Conservation (phyloP, 1,284 basidiomycete species). For the Stygiomarasmius scandens region DNA sequence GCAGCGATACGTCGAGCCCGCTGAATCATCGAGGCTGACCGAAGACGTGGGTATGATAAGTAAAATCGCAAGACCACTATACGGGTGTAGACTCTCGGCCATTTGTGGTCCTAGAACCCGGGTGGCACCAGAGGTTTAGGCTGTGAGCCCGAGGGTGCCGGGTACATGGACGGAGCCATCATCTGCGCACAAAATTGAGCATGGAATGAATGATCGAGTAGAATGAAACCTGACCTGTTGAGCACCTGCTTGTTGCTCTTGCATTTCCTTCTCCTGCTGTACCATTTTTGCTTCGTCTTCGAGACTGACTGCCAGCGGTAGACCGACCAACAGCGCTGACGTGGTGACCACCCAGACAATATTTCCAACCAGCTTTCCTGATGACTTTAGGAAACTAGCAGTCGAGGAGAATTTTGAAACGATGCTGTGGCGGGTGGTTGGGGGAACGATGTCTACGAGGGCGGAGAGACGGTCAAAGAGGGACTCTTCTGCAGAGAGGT, state of each 20-base stretch:
- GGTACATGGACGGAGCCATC: conserved; percentile 64
- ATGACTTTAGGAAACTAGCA: conserved; percentile 63
- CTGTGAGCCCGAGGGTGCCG: conserved; percentile 46
- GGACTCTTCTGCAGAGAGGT: conserved; percentile 76
- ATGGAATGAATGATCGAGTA: conserved; percentile 1
- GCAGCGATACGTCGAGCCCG: not conserved
- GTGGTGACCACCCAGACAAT: conserved; percentile 96
- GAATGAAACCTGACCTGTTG: conserved; percentile 69
- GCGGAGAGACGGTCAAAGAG: conserved; percentile 87
- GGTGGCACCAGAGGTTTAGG: conserved; percentile 75
- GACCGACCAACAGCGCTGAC: conserved; percentile 88
- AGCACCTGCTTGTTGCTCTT: conserved; percentile 89
- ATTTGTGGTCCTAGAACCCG: conserved; percentile 54
- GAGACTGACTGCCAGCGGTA: conserved; percentile 90
- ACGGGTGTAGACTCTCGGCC: not conserved
- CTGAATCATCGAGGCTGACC: not conserved
- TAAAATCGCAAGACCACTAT: not conserved
- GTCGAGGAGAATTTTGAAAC: conserved; percentile 62
- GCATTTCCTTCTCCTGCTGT: conserved; percentile 93
- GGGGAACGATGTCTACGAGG: conserved; percentile 94
- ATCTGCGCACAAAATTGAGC: conserved; percentile 43
- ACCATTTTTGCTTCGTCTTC: conserved; percentile 97
- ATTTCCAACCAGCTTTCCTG: conserved; percentile 79
- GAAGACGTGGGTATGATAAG: not conserved
- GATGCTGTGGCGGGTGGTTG: conserved; percentile 82